phyloP scores from a whole-genome alignment of 352 stramenopile genomes.

The Globisporangium barbulae region DNA sequence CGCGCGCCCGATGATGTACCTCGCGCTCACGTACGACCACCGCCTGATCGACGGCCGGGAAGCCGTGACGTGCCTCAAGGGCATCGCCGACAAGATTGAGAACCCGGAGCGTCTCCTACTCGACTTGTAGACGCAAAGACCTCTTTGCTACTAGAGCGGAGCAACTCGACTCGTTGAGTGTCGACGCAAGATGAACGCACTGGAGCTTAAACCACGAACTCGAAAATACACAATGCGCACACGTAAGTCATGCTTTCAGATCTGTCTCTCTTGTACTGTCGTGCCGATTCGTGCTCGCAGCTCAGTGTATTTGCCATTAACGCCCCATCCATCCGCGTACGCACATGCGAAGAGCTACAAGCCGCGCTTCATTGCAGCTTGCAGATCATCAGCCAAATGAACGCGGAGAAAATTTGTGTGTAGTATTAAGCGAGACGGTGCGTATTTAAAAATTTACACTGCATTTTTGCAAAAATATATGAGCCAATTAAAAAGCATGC shows the following conservation, averaged over 20 bases:
- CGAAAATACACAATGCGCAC: neutral
- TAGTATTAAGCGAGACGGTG: too few species aligned
- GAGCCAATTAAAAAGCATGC: too few species aligned
- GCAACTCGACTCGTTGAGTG: neutral
- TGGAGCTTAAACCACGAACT: neutral
- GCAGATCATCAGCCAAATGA: too few species aligned
- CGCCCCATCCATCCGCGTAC: too few species aligned
- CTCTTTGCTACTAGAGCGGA: neutral
- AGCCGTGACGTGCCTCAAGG: conserved; percentile 98
- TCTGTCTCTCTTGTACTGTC: too few species aligned
- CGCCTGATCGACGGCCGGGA: conserved; percentile 98
- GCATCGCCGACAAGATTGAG: conserved; percentile 97
- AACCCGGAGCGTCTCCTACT: conserved; percentile 95
- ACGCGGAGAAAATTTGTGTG: too few species aligned
- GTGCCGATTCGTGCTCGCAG: too few species aligned
- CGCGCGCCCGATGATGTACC: conserved; percentile 99
- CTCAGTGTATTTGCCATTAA: too few species aligned
- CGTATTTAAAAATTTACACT: too few species aligned
- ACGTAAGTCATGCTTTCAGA: neutral
- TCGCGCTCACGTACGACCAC: conserved; percentile 99
- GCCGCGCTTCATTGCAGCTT: too few species aligned
- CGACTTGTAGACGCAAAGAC: conserved; percentile 80
- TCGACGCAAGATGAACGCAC: neutral
- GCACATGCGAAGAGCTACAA: too few species aligned
- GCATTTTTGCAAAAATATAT: neutral